Percentiles rank a stretch among this genome's conserved stretches.
Conservation (phyloP, 2,329 filamentous ascomycete genomes). For the Fusarium nematophilum region DNA sequence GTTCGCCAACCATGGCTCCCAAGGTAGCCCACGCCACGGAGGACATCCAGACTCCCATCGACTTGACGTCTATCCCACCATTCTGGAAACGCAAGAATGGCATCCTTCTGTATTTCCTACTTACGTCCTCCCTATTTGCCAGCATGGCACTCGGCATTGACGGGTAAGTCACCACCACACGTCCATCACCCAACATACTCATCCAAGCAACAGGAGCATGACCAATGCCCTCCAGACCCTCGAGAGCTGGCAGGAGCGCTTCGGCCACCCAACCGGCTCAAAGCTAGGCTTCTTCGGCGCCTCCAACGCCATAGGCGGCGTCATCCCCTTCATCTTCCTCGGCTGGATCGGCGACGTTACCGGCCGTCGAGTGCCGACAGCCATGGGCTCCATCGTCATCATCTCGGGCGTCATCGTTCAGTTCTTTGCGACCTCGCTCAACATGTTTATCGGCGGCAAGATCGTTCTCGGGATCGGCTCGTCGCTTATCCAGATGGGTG, state of each 20-base stretch:
- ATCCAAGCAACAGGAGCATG: constrained; percentile 38
- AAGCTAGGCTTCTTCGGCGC: constrained; percentile 54
- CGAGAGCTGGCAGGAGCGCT: constrained; percentile 51
- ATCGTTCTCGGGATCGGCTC: constrained; percentile 52
- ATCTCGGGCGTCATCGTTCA: constrained; percentile 52
- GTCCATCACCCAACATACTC: rapidly evolving
- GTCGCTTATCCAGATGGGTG: constrained; percentile 55
- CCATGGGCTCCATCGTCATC: constrained; percentile 53
- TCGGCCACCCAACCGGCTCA: constrained; percentile 52
- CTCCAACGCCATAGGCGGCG: constrained; percentile 53
- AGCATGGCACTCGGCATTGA: constrained; percentile 57
- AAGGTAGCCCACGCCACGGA: constrained; percentile 47
- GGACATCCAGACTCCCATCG: constrained; percentile 46
- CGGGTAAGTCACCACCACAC: constrained; percentile 45
- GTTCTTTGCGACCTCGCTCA: constrained; percentile 49
- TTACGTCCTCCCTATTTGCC: constrained; percentile 56
- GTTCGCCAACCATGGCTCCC: constrained; percentile 45
- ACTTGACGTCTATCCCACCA: constrained; percentile 45
- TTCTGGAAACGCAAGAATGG: constrained; percentile 56
- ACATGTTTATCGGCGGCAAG: constrained; percentile 54
- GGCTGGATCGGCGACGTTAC: constrained; percentile 51
- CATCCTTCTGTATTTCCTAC: constrained; percentile 54
- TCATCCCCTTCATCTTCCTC: constrained; percentile 51
- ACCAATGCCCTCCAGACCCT: constrained; percentile 55
- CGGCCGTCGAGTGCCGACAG: constrained; percentile 50